Percentiles rank a stretch among this genome's conserved stretches.
Conservation (phyloP, 2,329 filamentous ascomycete species). For the Septoria linicola region DNA sequence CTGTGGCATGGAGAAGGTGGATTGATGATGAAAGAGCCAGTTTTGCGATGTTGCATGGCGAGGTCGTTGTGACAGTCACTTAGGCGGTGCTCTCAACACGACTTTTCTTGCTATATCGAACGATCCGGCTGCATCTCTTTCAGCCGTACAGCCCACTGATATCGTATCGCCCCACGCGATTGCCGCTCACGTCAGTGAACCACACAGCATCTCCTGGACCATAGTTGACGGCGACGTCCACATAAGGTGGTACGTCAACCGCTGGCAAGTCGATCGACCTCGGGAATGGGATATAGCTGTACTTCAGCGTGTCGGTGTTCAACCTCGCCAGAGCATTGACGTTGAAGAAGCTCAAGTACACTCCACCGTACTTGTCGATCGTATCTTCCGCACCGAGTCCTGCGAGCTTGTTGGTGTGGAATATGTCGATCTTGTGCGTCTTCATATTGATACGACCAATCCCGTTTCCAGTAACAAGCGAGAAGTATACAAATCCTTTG, state of each 20-base stretch:
- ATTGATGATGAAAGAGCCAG: constrained; percentile 21
- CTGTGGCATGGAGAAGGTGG: constrained; percentile 26
- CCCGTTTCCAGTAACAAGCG: constrained; percentile 23
- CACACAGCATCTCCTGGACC: constrained; percentile 25
- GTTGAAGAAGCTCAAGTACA: constrained; percentile 25
- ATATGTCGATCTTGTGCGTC: constrained; percentile 24
- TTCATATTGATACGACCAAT: constrained; percentile 25
- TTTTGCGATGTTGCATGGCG: constrained; percentile 28
- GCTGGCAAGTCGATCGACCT: constrained; percentile 7
- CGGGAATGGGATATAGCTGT: constrained; percentile 21
- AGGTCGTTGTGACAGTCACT: constrained; percentile 18
- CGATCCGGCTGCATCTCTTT: too few species aligned
- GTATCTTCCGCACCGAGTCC: constrained; percentile 26
- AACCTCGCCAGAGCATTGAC: constrained; percentile 19
- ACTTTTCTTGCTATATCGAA: not conserved
- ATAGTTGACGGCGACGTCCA: constrained; percentile 27
- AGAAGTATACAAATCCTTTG: constrained; percentile 26
- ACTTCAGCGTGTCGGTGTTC: constrained; percentile 21
- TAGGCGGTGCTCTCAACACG: not conserved
- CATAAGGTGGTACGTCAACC: constrained; percentile 20
- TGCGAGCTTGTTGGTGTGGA: constrained; percentile 20
- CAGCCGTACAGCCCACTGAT: constrained; percentile 8
- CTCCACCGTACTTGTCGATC: constrained; percentile 24
- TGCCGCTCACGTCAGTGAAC: constrained; percentile 18
- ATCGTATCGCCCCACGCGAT: constrained; percentile 23